phyloP scores from a whole-genome alignment of 2,329 filamentous ascomycete species.

The Apiospora malaysiana region DNA sequence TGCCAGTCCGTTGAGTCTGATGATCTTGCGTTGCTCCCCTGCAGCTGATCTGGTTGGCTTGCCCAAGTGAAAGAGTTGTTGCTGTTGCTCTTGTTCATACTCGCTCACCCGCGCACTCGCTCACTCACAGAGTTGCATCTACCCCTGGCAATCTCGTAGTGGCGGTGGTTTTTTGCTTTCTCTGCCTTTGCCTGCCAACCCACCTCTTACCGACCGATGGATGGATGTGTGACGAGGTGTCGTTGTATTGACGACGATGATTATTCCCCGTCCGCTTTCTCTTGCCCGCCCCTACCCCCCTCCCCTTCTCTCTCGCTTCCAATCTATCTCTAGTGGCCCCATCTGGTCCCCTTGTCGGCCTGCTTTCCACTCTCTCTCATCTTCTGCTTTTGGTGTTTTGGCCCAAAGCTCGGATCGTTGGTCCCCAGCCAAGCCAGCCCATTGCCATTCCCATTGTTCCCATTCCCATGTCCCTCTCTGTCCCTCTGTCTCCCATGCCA shows the following conservation, averaged over 20 bases:
- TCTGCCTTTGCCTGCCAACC: constrained; percentile 22
- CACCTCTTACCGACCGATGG: constrained; percentile 25
- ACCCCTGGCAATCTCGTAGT: background rate
- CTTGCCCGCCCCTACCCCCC: background rate
- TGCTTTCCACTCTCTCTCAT: constrained; percentile 5
- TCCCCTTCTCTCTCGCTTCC: background rate
- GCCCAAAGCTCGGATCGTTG: constrained; percentile 16
- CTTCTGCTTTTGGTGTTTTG: constrained; percentile 14
- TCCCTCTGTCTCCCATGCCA: constrained; percentile 30
- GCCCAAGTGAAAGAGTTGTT: constrained; percentile 9
- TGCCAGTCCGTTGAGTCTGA: background rate
- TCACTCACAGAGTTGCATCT: background rate
- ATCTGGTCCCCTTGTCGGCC: constrained; percentile 9
- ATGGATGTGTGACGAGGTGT: constrained; percentile 14
- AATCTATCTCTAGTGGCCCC: constrained; percentile 4
- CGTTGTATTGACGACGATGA: constrained; percentile 3
- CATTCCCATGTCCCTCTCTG: constrained; percentile 29
- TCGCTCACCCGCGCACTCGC: background rate
- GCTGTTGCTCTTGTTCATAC: background rate
- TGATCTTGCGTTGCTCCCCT: constrained; percentile 7
- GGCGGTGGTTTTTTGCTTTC: background rate
- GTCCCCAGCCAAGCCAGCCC: constrained; percentile 21
- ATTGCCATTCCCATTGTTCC: constrained; percentile 26
- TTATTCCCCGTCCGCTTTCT: background rate
- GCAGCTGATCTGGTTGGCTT: constrained; percentile 17